Percentiles rank a stretch among this genome's conserved stretches.
These are phyloP conservation scores for Coemansia sp. DNA, from an alignment of 192 early-diverging fungal species.

Conservation along the genomic window DNA sequence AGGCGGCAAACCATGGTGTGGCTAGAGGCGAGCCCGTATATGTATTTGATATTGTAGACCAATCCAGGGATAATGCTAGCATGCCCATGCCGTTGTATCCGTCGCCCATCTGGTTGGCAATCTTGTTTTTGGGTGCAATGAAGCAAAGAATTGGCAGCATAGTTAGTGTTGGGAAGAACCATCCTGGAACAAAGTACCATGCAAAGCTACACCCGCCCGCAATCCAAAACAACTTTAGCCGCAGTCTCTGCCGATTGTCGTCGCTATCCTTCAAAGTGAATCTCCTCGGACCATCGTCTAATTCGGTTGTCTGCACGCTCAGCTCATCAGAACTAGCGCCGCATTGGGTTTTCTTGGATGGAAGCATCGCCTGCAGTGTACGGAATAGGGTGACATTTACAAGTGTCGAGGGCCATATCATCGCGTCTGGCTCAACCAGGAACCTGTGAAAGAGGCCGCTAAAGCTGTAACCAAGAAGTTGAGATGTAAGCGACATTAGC, in stretches of 20 bases:
- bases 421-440: conserved; percentile 73
- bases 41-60: conserved; percentile 59
- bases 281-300: background rate
- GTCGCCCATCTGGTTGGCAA: conserved; percentile 43
- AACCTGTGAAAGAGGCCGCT: conserved; percentile 70
- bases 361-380: conserved; percentile 63
- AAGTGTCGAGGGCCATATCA: conserved; percentile 85
- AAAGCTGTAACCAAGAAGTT: conserved; percentile 62
- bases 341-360: conserved; percentile 13
- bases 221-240: conserved; percentile 41
- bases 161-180: conserved; percentile 63
- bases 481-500: conserved; percentile 65
- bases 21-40: conserved; percentile 60
- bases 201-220: conserved; percentile 42
- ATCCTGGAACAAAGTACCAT: conserved; percentile 61
- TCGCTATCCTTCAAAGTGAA: background rate
- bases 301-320: background rate
- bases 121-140: conserved; percentile 27
- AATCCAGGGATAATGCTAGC: conserved; percentile 69
- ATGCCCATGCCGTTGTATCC: conserved; percentile 62
- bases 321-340: conserved; percentile 7
- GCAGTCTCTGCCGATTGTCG: conserved; percentile 1
- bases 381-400: conserved; percentile 70
- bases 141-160: conserved; percentile 62
- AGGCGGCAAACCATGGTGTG: conserved; percentile 69